Percentiles rank a stretch among this genome's conserved stretches.
Conservation (phyloP, 1,284 basidiomycete species). For the Quambalaria eucalypti region DNA sequence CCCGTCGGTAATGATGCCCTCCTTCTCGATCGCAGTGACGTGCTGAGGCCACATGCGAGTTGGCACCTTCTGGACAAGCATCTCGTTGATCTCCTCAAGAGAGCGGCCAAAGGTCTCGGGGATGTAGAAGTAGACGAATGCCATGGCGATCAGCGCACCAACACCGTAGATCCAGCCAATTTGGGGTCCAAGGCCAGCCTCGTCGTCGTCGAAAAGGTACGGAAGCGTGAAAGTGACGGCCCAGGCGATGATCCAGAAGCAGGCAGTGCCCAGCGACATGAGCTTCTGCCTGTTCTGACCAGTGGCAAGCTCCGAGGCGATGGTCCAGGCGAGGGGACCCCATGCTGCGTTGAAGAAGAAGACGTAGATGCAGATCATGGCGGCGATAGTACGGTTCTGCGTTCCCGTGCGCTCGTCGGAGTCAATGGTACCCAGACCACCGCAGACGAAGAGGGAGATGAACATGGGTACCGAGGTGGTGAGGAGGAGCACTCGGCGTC, state of each 20-base stretch:
- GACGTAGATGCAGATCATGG: constrained; percentile 50
- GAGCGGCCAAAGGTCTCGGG: constrained; percentile 37
- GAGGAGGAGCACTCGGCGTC: constrained; percentile 49
- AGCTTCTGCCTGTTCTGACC: constrained; percentile 50
- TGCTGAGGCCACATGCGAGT: constrained; percentile 28
- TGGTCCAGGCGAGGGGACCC: constrained; percentile 50
- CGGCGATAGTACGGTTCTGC: constrained; percentile 48
- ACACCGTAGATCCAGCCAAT: constrained; percentile 48
- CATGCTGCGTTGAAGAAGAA: constrained; percentile 51
- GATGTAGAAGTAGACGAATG: constrained; percentile 51
- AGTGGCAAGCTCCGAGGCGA: constrained; percentile 47
- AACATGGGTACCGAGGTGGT: constrained; percentile 49
- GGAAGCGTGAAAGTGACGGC: constrained; percentile 46
- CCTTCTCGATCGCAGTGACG: constrained; percentile 10
- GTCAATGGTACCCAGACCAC: constrained; percentile 42
- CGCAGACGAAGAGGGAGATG: constrained; percentile 48
- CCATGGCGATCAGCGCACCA: constrained; percentile 45
- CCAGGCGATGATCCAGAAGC: constrained; percentile 51
- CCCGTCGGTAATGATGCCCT: not conserved
- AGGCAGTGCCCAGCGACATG: constrained; percentile 49
- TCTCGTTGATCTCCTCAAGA: constrained; percentile 40
- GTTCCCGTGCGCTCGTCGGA: constrained; percentile 10
- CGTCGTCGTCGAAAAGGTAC: constrained; percentile 31
- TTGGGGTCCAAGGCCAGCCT: constrained; percentile 48
- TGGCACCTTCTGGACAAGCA: constrained; percentile 29